These are phyloP conservation scores for Macrolepiota dolichaula DNA, from an alignment of 768 basidiomycete genomes.

Conservation along the genomic window DNA sequence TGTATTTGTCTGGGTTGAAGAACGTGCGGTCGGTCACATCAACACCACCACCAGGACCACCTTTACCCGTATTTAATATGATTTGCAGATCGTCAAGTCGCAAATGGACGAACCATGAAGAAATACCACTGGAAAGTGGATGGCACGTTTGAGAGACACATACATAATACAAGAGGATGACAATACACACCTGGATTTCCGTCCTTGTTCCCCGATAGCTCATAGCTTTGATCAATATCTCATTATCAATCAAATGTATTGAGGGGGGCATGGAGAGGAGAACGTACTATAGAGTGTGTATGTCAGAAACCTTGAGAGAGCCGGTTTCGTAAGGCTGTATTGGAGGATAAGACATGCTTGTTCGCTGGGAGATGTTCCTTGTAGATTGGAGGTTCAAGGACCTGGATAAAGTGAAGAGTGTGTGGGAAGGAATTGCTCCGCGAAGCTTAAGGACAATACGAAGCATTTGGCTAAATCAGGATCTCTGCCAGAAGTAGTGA, in stretches of 20 bases:
- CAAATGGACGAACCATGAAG: constrained; percentile 53
- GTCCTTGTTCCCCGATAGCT: constrained; percentile 73
- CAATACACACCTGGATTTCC: constrained; percentile 62
- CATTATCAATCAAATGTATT: constrained; percentile 8
- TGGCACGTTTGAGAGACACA: not conserved
- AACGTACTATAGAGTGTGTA: constrained; percentile 72
- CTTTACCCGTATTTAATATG: constrained; percentile 26
- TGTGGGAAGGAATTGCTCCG: not conserved
- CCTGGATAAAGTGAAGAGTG: not conserved
- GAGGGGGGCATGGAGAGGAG: not conserved
- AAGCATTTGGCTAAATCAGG: not conserved
- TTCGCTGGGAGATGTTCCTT: not conserved
- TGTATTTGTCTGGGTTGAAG: constrained; percentile 86
- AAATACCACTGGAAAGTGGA: constrained; percentile 56
- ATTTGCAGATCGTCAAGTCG: not conserved
- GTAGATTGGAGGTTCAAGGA: not conserved
- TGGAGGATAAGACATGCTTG: constrained; percentile 55
- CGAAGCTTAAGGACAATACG: not conserved
- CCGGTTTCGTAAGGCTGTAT: constrained; percentile 65
- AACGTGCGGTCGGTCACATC: constrained; percentile 67
- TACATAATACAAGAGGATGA: not conserved
- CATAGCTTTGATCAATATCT: constrained; percentile 54
- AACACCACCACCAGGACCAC: constrained; percentile 80
- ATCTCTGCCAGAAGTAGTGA: not conserved
- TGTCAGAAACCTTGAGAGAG: constrained; percentile 64